A percentile compares a stretch with the other conserved stretches of the same genome.
Conservation (phyloP, 176 grass and related monocot genomes). For the Triticum monococcum region DNA sequence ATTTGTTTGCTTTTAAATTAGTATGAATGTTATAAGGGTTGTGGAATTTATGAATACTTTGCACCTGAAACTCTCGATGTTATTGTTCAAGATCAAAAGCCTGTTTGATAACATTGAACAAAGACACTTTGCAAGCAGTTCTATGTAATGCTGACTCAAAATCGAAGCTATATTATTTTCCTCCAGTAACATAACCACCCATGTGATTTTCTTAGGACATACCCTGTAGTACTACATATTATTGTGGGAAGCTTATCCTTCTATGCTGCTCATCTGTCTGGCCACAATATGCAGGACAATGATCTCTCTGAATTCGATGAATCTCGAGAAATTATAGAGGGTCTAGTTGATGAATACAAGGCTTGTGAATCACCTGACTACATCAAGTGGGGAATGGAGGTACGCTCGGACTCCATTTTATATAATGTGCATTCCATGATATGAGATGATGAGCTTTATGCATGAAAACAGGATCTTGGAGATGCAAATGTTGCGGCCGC, state of each 20-base stretch:
- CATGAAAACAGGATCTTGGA: conserved; percentile 54
- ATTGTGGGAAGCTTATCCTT: background rate
- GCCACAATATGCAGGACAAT: conserved; percentile 58
- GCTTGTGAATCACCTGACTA: conserved; percentile 97
- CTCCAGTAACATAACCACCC: background rate
- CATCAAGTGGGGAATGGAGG: conserved; percentile 99
- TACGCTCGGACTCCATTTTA: conserved; percentile 34
- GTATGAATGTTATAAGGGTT: background rate
- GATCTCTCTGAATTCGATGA: conserved; percentile 97
- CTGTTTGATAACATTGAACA: background rate
- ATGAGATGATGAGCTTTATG: conserved; percentile 21
- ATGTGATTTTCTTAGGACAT: background rate
- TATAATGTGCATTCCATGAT: background rate
- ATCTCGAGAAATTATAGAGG: conserved; percentile 96
- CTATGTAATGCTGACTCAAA: background rate
- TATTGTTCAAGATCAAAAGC: background rate
- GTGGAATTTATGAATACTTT: conserved; percentile 12
- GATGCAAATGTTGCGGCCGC: conserved; percentile 69
- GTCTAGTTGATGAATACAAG: conserved; percentile 96
- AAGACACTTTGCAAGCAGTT: background rate
- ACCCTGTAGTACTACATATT: background rate
- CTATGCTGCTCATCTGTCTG: background rate
- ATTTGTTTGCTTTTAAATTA: conserved; percentile 1
- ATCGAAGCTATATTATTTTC: background rate
- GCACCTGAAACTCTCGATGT: background rate